Evolutionary conservation across 139 green algal genomes (phyloP), one percentile per base, ranked within the genome.

Genomic region (Penium margaritaceum): DNA sequence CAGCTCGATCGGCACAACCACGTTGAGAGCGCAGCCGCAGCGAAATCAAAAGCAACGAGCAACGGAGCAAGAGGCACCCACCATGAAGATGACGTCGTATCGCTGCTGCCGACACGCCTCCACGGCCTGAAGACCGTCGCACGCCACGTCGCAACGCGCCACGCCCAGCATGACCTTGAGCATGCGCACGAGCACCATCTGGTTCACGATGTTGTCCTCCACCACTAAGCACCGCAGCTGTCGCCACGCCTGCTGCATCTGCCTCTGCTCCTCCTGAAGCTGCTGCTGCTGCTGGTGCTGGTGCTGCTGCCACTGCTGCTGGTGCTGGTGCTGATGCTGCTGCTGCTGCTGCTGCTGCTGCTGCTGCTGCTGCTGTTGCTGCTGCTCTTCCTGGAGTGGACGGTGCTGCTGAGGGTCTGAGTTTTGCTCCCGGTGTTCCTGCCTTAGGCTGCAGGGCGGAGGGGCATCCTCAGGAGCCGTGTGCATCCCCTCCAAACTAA

Each of bases 181-280:
- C 55, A 77, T 71, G 9, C 58, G 35, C 24, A 34, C 70, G 17
- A 58, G 30, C 62, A 77, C 70, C 32, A 77, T 72, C 33, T 71
- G 70, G 47, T 77, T 77, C 57, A 77, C 68, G 7, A 43, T 70
- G 39, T 76, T 76, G 51, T 76, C 68, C 30, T 76, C 68, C 37
- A 65, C 68, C 54, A 76, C 68, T 35, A 76, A 38, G 19, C 51
- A 60, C 51, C 51, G 51, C 51, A 60, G 15, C 51, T 27, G 17
- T 24, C 15, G 12, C 51, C 51, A 60, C 30, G 29, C 6, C 51
- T 60, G 51, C 17, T 60, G 17, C 0, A 60, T 60, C 51, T 29
- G 51, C 51, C 30, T 6, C 51, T 24, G 29, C 21, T 24, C 51
- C 51, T 60, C 15, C 2, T 9, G 30, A 24, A 1, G 3, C 51